Percentiles rank a stretch among this genome's conserved stretches.
Conservation (phyloP, 345 rosid genomes). For the Rhodomyrtus tomentosa region DNA sequence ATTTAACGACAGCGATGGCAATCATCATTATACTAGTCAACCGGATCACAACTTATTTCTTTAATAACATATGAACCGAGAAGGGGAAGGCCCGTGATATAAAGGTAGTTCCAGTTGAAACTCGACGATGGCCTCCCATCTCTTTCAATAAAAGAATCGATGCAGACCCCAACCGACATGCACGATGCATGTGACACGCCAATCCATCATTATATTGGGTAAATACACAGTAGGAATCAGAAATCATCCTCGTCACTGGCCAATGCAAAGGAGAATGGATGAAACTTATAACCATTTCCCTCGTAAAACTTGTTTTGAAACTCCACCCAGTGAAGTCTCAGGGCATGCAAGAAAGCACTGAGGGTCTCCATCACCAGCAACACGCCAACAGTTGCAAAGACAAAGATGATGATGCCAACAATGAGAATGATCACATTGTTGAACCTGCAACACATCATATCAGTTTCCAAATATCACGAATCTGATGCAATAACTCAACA, state of each 20-base stretch:
- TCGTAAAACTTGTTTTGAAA: conserved; percentile 95
- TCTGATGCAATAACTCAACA: neutral
- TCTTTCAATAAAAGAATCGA: conserved; percentile 20
- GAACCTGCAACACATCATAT: conserved; percentile 29
- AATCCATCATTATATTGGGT: neutral
- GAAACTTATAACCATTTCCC: conserved; percentile 89
- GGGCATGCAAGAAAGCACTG: conserved; percentile 88
- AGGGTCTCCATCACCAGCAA: conserved; percentile 96
- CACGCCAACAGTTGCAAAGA: conserved; percentile 84
- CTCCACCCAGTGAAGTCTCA: conserved; percentile 98
- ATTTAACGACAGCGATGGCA: neutral
- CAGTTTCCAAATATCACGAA: neutral
- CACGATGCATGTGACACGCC: neutral
- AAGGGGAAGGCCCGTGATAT: neutral
- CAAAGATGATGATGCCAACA: conserved; percentile 57
- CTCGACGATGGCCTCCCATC: no score
- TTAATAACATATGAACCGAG: neutral
- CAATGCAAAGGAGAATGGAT: conserved; percentile 59
- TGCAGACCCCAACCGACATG: neutral
- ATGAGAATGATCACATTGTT: conserved; percentile 62
- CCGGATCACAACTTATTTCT: neutral
- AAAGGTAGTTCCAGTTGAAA: neutral
- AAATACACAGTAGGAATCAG: neutral
- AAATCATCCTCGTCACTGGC: conserved; percentile 49
- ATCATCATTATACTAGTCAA: neutral